These are phyloP conservation scores for Monosporascus sp. DNA, from an alignment of 2,329 filamentous ascomycete genomes.

Conservation along the genomic window DNA sequence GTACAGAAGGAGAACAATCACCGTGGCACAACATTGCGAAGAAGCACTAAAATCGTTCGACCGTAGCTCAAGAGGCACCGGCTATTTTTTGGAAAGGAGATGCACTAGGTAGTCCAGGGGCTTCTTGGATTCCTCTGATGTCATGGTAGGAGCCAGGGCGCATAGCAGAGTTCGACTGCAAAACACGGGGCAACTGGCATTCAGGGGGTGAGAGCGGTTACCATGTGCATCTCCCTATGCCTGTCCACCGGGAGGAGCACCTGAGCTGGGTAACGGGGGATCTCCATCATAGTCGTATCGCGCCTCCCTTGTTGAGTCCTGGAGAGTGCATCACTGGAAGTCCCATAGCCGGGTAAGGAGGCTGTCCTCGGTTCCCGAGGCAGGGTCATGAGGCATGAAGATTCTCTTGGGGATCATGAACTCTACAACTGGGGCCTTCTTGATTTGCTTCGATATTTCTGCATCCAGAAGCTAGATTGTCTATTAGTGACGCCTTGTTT, in stretches of 20 bases:
- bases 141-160: background rate
- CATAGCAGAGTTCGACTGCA: background rate
- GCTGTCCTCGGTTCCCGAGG: conserved; percentile 45
- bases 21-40: conserved; percentile 12
- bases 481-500: conserved; percentile 25
- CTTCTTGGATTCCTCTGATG: background rate
- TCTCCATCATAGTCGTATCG: background rate
- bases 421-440: conserved; percentile 83
- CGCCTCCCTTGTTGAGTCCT: background rate
- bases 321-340: conserved; percentile 34
- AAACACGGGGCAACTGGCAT: background rate
- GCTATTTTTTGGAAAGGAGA: background rate
- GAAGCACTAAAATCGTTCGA: conserved; percentile 3
- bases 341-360: conserved; percentile 59
- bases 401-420: conserved; percentile 90
- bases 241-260: background rate
- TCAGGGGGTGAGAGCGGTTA: background rate
- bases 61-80: conserved; percentile 2
- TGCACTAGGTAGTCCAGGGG: conserved; percentile 1
- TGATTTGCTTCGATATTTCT: conserved; percentile 77
- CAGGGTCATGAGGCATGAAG: conserved; percentile 52
- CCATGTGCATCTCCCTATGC: background rate
- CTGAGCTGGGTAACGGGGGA: background rate
- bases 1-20: conserved; percentile 9
- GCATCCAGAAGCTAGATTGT: conserved; percentile 66